Evolutionary conservation across 1,284 basidiomycete genomes (phyloP), one percentile per base, ranked within the genome.

Genomic region (Trichosporon sp.): DNA sequence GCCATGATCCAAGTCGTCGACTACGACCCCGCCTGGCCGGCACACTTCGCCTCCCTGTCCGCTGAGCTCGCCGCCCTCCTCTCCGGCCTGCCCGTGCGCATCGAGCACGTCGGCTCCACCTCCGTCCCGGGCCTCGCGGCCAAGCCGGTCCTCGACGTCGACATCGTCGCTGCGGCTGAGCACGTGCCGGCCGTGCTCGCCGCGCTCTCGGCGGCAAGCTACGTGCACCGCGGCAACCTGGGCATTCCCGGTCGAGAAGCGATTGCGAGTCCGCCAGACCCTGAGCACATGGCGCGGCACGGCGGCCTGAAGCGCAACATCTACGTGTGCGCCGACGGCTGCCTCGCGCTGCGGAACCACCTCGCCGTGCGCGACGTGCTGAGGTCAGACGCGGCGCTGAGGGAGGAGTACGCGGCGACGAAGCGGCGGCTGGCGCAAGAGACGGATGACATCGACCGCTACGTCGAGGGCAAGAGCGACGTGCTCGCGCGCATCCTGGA

Each of bases 51-150:
- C 5, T 18, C 53, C 5, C 63, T 75, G 58, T 31, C 66, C 25
- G 27, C 42, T n/a, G 62, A 62, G 12, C 67, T 74, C 12, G 6
- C 34, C 1, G 21, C 35, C 8, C 58, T 72, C 13, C 27, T 13
- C 29, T 4, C 29, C 29, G 47, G 29, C 29, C 32, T 67, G 11
- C 63, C 62, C 8, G 12, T 64, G 21, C 13, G 64, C 23, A 73
- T 76, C 62, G 65, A 71, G 31, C 74, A 75, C 66, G 75, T 76
- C n/a, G 75, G 74, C 31, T 69, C 66, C 9, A 76, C 75, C 25
- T 71, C 73, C 1, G 65, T 76, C 12, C 72, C 71, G 2, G 72
- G 69, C 12, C 68, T 76, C 4, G 58, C 69, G 3, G 72, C 73
- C 2, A 75, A 74, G 31, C 73, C 73, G 2, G 63, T 75, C 11